These are phyloP conservation scores for Zalaria obscura DNA, from an alignment of 2,329 filamentous ascomycete genomes.

Conservation along the genomic window DNA sequence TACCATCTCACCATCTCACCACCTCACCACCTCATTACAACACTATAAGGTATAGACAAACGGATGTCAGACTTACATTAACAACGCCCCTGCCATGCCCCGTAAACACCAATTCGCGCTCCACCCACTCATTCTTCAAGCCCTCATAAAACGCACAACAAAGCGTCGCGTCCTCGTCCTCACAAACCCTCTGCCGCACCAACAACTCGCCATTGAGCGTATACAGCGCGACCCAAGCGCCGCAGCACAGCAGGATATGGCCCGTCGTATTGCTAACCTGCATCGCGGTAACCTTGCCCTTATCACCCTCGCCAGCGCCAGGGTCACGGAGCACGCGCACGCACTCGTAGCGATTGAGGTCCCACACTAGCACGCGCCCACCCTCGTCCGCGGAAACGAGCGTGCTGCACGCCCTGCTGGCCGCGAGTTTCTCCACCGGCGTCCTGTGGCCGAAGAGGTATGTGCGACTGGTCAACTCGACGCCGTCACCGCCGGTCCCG, in stretches of 20 bases:
- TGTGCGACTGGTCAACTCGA: conserved; percentile 65
- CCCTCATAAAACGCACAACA: conserved; percentile 91
- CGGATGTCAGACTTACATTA: conserved; percentile 44
- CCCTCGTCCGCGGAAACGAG: conserved; percentile 73
- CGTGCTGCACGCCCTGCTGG: conserved; percentile 77
- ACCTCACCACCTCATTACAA: too few species aligned
- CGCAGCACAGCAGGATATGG: conserved; percentile 74
- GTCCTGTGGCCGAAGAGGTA: conserved; percentile 84
- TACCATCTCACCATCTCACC: too few species aligned
- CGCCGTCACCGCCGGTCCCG: conserved; percentile 45
- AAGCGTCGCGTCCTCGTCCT: conserved; percentile 54
- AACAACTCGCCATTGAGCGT: conserved; percentile 78
- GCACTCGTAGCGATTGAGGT: conserved; percentile 80
- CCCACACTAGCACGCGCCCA: conserved; percentile 80
- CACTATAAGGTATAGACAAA: too few species aligned
- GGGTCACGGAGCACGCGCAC: conserved; percentile 35
- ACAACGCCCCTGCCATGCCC: conserved; percentile 75
- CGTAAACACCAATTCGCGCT: conserved; percentile 74
- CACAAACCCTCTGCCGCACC: conserved; percentile 68
- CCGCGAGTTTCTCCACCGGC: conserved; percentile 66
- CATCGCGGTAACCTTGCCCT: conserved; percentile 52
- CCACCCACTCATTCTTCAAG: conserved; percentile 78
- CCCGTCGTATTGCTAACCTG: conserved; percentile 83
- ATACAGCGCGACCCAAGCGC: conserved; percentile 61
- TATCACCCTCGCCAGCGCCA: conserved; percentile 44